Percentiles rank a stretch among this genome's conserved stretches.
Evolutionary conservation across 2,329 filamentous ascomycete species (phyloP).

Genomic region (Alternaria burnsii): DNA sequence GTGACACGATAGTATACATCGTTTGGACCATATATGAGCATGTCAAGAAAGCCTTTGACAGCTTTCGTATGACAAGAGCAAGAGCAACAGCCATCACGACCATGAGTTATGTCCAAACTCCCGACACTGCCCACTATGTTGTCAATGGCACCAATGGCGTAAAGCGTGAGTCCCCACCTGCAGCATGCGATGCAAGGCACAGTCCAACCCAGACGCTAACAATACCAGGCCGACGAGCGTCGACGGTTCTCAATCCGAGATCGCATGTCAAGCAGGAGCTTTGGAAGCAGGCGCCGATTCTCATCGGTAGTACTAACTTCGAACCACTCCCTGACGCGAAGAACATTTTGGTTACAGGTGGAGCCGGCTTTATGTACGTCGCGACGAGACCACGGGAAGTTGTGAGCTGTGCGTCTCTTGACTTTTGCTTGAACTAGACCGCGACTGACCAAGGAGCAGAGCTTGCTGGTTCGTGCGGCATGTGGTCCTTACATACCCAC

Average conservation of each 20-base stretch:
- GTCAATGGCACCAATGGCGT: conserved; percentile 28
- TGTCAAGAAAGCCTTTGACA: background rate
- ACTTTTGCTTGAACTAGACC: background rate
- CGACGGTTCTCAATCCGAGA: conserved; percentile 53
- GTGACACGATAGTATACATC: background rate
- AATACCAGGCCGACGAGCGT: conserved; percentile 42
- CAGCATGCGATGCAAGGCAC: conserved; percentile 12
- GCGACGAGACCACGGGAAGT: conserved; percentile 8
- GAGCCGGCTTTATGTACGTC: conserved; percentile 83
- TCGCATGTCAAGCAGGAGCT: conserved; percentile 65
- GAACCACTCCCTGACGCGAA: conserved; percentile 73
- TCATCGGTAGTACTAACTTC: conserved; percentile 75
- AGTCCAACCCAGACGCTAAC: conserved; percentile 14
- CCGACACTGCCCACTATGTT: conserved; percentile 22
- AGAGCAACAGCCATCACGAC: conserved; percentile 5
- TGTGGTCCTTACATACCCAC: conserved; percentile 75
- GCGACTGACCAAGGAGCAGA: conserved; percentile 56
- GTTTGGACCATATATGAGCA: conserved; percentile 10
- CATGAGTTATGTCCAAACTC: conserved; percentile 41
- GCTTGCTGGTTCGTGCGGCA: conserved; percentile 86
- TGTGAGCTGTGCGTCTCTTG: conserved; percentile 13
- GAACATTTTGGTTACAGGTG: conserved; percentile 85
- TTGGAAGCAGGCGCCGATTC: conserved; percentile 75
- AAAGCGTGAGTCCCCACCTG: conserved; percentile 37
- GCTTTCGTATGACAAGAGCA: background rate